Percentiles rank a stretch among this genome's conserved stretches.
phyloP scores from a whole-genome alignment of 768 basidiomycete genomes.

The Tricholoma matsutake region DNA sequence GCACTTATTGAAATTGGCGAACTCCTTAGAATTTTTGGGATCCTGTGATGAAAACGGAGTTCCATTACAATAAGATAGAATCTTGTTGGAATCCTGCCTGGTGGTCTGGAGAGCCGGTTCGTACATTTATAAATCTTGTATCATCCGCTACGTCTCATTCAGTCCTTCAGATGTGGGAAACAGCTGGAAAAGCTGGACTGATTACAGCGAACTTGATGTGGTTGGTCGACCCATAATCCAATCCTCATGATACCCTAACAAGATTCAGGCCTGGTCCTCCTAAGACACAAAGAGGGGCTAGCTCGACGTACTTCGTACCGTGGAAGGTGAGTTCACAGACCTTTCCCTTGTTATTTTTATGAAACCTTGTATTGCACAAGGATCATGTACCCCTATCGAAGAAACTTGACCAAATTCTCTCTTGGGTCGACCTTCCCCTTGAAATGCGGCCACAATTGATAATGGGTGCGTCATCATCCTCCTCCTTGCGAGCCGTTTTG shows the following conservation, averaged over 20 bases:
- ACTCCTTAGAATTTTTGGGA: slow-evolving; percentile 81
- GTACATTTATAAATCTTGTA: slow-evolving; percentile 4
- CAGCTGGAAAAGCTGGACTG: slow-evolving; percentile 68
- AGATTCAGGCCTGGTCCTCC: slow-evolving; percentile 77
- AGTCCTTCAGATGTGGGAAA: slow-evolving; percentile 82
- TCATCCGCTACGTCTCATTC: neutral
- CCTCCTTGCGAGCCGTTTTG: neutral
- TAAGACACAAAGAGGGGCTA: slow-evolving; percentile 56
- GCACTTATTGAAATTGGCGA: neutral
- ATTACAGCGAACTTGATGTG: slow-evolving; percentile 91
- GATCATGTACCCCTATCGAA: slow-evolving; percentile 60
- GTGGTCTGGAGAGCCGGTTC: slow-evolving; percentile 90
- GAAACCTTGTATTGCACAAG: slow-evolving; percentile 23
- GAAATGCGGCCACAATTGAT: slow-evolving; percentile 75
- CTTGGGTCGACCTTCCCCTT: slow-evolving; percentile 81
- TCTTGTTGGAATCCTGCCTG: slow-evolving; percentile 67
- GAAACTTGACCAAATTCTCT: slow-evolving; percentile 74
- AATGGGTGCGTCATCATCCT: slow-evolving; percentile 45
- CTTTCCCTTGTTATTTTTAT: neutral
- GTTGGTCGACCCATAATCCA: slow-evolving; percentile 38
- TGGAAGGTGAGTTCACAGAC: slow-evolving; percentile 52
- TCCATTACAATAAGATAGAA: slow-evolving; percentile 65
- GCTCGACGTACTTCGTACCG: slow-evolving; percentile 74
- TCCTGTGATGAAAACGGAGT: slow-evolving; percentile 56
- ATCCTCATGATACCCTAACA: neutral